Evolutionary conservation across 1,139 yeast genomes (phyloP).

Genomic region (Suhomyces bribrorum): DNA sequence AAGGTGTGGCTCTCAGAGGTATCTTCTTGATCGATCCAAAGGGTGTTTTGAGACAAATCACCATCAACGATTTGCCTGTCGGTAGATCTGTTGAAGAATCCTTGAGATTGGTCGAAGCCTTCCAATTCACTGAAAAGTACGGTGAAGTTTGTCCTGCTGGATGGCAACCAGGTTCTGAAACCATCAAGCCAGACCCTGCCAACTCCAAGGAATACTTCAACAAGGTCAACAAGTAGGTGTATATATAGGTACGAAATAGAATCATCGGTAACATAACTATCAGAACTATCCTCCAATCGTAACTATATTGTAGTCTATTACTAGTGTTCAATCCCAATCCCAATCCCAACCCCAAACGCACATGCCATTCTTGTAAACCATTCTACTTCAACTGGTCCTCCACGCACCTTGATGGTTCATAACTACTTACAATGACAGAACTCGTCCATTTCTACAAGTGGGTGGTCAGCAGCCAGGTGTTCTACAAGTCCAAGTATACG

Average conservation of each 20-base stretch:
- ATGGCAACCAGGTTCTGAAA: slow-evolving; percentile 97
- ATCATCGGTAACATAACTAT: too few relatives aligned
- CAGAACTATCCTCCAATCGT: too few relatives aligned
- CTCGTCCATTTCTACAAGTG: slow-evolving; percentile 51
- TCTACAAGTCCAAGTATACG: slow-evolving; percentile 55
- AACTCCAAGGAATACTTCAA: slow-evolving; percentile 82
- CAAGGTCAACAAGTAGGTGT: slow-evolving; percentile 47
- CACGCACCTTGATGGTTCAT: too few relatives aligned
- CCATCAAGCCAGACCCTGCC: slow-evolving; percentile 85
- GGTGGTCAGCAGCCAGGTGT: slow-evolving; percentile 66
- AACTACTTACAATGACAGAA: slow-evolving; percentile 5
- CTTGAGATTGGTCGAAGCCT: slow-evolving; percentile 94
- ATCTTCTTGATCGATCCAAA: slow-evolving; percentile 96
- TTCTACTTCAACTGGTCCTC: too few relatives aligned
- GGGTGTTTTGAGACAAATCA: slow-evolving; percentile 91
- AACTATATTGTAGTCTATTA: too few relatives aligned
- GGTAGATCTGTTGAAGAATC: slow-evolving; percentile 99
- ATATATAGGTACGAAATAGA: slow-evolving; percentile 1
- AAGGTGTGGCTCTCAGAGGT: slow-evolving; percentile 96
- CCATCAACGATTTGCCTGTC: slow-evolving; percentile 97
- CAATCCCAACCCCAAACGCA: too few relatives aligned
- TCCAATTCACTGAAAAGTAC: slow-evolving; percentile 97
- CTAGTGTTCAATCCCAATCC: too few relatives aligned
- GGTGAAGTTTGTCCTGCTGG: slow-evolving; percentile 99
- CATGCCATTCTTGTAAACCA: too few relatives aligned